These are phyloP conservation scores for Dichotomopilus funicola DNA, from an alignment of 2,329 filamentous ascomycete genomes.

Conservation along the genomic window DNA sequence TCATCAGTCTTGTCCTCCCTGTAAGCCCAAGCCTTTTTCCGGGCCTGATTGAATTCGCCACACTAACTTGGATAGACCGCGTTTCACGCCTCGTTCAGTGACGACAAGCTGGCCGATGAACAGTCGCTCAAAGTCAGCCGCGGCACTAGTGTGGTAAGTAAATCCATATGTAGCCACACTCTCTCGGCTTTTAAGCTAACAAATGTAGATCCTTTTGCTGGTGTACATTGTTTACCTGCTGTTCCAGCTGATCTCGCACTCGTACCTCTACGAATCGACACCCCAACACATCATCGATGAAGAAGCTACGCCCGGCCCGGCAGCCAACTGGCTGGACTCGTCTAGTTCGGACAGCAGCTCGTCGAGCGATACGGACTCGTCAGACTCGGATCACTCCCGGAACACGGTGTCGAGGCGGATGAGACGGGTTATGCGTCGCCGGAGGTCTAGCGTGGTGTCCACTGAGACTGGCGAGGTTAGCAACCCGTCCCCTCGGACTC, in stretches of 20 bases:
- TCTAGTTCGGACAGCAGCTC: slow-evolving; percentile 52
- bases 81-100: slow-evolving; percentile 80
- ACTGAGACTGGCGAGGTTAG: slow-evolving; percentile 40
- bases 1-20: slow-evolving; percentile 80
- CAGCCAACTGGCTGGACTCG: slow-evolving; percentile 73
- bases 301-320: slow-evolving; percentile 77
- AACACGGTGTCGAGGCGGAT: slow-evolving; percentile 67
- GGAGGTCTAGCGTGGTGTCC: slow-evolving; percentile 66
- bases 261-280: slow-evolving; percentile 87
- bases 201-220: slow-evolving; percentile 60
- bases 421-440: slow-evolving; percentile 66
- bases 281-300: slow-evolving; percentile 91
- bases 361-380: slow-evolving; percentile 61
- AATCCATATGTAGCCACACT: background rate
- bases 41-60: background rate
- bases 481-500: slow-evolving; percentile 30
- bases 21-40: slow-evolving; percentile 38
- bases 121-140: slow-evolving; percentile 79
- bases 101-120: slow-evolving; percentile 54
- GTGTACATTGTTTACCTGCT: slow-evolving; percentile 79
- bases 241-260: slow-evolving; percentile 87
- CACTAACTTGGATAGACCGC: slow-evolving; percentile 54
- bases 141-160: slow-evolving; percentile 73
- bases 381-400: slow-evolving; percentile 54
- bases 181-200: background rate